phyloP scores from a whole-genome alignment of 1,284 basidiomycete genomes.

The Fomitopsis schrenkii region DNA sequence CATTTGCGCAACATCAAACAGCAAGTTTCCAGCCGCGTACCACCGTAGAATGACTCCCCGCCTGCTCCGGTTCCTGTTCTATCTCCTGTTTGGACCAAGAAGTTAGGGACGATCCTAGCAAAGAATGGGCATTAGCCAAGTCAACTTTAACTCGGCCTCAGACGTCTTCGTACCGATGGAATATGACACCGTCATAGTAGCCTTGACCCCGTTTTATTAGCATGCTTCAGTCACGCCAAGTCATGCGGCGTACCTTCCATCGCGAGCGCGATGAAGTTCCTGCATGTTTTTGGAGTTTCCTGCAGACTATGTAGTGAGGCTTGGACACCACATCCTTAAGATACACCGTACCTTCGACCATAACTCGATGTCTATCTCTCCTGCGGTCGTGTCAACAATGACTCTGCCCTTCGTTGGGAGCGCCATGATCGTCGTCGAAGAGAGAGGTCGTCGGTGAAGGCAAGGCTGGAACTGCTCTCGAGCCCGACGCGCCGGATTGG shows the following conservation, averaged over 20 bases:
- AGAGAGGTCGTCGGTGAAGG: not conserved
- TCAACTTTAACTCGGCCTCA: not conserved
- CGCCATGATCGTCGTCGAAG: constrained; percentile 43
- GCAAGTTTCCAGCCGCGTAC: constrained; percentile 30
- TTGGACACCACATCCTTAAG: not conserved
- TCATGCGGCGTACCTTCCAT: constrained; percentile 71
- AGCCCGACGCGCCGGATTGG: not conserved
- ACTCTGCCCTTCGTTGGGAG: constrained; percentile 84
- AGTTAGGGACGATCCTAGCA: constrained; percentile 73
- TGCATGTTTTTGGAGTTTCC: constrained; percentile 92
- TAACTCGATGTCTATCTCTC: constrained; percentile 91
- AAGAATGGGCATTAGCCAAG: not conserved
- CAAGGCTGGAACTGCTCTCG: not conserved
- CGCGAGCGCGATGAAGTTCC: constrained; percentile 87
- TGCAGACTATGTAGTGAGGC: constrained; percentile 23
- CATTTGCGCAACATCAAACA: not conserved
- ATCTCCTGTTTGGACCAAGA: constrained; percentile 96
- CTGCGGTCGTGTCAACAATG: constrained; percentile 85
- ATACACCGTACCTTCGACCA: constrained; percentile 73
- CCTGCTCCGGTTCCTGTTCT: constrained; percentile 88
- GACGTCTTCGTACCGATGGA: constrained; percentile 66
- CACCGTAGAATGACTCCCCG: constrained; percentile 90
- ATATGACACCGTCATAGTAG: constrained; percentile 94
- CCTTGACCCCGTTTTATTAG: constrained; percentile 40
- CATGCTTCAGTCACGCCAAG: too few relatives aligned